A percentile compares a stretch with the other conserved stretches of the same genome.
These are phyloP conservation scores for Penicillium fuscoglaucum DNA, from an alignment of 2,329 filamentous ascomycete species.

Conservation along the genomic window DNA sequence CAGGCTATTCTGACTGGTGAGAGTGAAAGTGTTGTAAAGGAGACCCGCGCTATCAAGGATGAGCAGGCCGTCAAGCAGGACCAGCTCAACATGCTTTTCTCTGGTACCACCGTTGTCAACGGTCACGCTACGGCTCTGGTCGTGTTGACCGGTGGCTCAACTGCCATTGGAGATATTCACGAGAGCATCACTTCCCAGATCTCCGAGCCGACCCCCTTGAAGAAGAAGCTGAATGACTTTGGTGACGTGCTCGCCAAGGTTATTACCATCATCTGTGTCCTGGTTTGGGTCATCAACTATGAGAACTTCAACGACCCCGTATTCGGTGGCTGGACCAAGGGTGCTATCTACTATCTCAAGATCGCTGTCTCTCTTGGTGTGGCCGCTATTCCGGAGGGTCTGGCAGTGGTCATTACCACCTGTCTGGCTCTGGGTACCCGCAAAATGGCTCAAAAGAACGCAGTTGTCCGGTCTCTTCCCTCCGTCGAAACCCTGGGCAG, in stretches of 20 bases:
- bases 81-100: constrained; percentile 97
- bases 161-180: constrained; percentile 97
- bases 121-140: constrained; percentile 91
- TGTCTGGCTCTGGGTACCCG: constrained; percentile 93
- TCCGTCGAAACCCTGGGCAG: constrained; percentile 97
- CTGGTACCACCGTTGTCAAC: constrained; percentile 93
- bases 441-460: constrained; percentile 99
- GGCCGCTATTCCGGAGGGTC: constrained; percentile 93
- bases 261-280: constrained; percentile 92
- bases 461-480: constrained; percentile 90
- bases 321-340: constrained; percentile 92
- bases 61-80: constrained; percentile 91
- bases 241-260: constrained; percentile 96
- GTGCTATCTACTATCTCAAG: constrained; percentile 98
- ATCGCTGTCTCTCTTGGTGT: constrained; percentile 98
- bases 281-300: constrained; percentile 98
- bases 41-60: constrained; percentile 68
- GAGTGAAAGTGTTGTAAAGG: constrained; percentile 94
- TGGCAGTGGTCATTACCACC: constrained; percentile 98
- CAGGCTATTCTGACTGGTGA: constrained; percentile 97
- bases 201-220: constrained; percentile 92
- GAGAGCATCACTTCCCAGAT: constrained; percentile 98
- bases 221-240: constrained; percentile 98
- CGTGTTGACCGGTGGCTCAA: constrained; percentile 82
- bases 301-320: constrained; percentile 93